Conservation (phyloP, 2,329 filamentous ascomycete genomes). For the Colletotrichum filicis region DNA sequence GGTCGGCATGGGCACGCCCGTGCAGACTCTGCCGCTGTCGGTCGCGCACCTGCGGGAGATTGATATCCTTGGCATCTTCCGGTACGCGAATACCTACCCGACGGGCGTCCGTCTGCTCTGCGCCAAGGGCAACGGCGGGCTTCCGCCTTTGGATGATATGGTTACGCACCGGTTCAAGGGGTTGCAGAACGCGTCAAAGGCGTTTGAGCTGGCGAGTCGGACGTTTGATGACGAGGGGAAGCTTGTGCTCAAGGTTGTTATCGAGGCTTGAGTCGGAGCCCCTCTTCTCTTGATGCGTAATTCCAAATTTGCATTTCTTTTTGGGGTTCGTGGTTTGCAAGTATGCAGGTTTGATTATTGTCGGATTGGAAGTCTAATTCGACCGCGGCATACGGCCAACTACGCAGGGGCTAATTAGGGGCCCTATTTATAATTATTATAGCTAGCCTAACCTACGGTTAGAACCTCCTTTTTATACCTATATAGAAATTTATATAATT, state of each 20-base stretch:
- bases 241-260: constrained; percentile 78
- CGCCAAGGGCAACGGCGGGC: constrained; percentile 52
- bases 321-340: background rate
- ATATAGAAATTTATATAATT: too few relatives aligned
- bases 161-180: constrained; percentile 80
- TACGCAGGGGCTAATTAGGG: too few relatives aligned
- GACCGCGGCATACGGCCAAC: too few relatives aligned
- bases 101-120: constrained; percentile 73
- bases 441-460: too few relatives aligned
- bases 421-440: too few relatives aligned
- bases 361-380: too few relatives aligned
- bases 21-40: constrained; percentile 79
- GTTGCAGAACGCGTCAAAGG: constrained; percentile 68
- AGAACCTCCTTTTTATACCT: too few relatives aligned
- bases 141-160: constrained; percentile 75
- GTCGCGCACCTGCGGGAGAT: constrained; percentile 80
- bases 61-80: constrained; percentile 79
- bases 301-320: background rate
- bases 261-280: constrained; percentile 56
- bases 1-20: constrained; percentile 82
- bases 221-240: constrained; percentile 75
- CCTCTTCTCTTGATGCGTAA: background rate
- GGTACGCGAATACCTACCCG: constrained; percentile 81
- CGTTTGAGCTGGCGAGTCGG: constrained; percentile 77
- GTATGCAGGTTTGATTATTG: background rate